A percentile compares a stretch with the other conserved stretches of the same genome.
Evolutionary conservation across 169 alveolate genomes (phyloP).

Genomic region (Plasmodium relictum): DNA sequence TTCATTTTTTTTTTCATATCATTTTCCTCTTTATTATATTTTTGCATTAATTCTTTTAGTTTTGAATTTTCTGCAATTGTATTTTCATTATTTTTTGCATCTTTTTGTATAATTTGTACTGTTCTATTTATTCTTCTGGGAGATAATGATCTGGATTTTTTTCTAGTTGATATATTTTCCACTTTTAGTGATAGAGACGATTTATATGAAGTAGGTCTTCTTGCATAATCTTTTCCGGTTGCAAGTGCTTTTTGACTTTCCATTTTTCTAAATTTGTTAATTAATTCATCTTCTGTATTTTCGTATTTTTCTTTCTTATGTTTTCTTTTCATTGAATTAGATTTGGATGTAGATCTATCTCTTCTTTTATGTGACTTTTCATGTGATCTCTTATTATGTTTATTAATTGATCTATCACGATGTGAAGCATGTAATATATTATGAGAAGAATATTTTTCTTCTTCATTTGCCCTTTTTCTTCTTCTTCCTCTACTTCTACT

Average conservation of each 20-base stretch:
- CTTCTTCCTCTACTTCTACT: slow-evolving; percentile 25
- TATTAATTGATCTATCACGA: slow-evolving; percentile 37
- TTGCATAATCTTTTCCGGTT: slow-evolving; percentile 85
- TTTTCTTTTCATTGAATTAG: slow-evolving; percentile 5
- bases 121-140: slow-evolving; percentile 49
- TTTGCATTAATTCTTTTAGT: slow-evolving; percentile 45
- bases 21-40: slow-evolving; percentile 52
- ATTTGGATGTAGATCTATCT: slow-evolving; percentile 26
- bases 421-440: slow-evolving; percentile 16
- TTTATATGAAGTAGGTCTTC: slow-evolving; percentile 85
- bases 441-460: slow-evolving; percentile 27
- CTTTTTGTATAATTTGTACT: slow-evolving; percentile 19
- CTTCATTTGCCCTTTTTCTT: slow-evolving; percentile 28
- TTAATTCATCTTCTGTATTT: slow-evolving; percentile 79
- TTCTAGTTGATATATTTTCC: slow-evolving; percentile 72
- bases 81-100: slow-evolving; percentile 38
- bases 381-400: slow-evolving; percentile 8
- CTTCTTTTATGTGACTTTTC: slow-evolving; percentile 29
- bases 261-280: slow-evolving; percentile 80
- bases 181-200: slow-evolving; percentile 83
- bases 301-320: slow-evolving; percentile 50
- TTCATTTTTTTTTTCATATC: slow-evolving; percentile 14
- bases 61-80: slow-evolving; percentile 24
- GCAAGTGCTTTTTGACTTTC: slow-evolving; percentile 86
- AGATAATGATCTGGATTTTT: slow-evolving; percentile 29